These are phyloP conservation scores for Chondrus crispus DNA, from an alignment of 23 red algal genomes.

Conservation along the genomic window DNA sequence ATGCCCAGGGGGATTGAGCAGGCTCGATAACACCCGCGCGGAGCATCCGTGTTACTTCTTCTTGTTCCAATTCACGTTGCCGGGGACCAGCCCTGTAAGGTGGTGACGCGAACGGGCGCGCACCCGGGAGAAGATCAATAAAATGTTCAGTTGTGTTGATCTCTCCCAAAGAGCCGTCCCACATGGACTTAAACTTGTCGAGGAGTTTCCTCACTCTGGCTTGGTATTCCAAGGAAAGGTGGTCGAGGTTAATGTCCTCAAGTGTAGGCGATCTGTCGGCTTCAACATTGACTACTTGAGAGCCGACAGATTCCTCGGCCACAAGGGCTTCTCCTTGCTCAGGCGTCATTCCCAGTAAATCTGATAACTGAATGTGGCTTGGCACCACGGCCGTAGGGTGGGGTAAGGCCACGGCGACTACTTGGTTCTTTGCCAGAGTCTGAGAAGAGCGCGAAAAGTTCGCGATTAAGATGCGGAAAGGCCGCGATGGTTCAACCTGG, in stretches of 20 bases:
- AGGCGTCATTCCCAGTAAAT: not conserved
- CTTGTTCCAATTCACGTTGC: not conserved
- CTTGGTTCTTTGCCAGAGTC: not conserved
- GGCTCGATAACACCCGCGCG: not conserved
- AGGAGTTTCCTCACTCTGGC: not conserved
- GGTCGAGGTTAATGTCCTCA: not conserved
- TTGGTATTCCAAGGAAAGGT: not conserved
- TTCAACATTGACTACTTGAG: no score
- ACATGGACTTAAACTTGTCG: not conserved
- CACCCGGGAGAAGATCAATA: constrained; percentile 4
- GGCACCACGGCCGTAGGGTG: not conserved
- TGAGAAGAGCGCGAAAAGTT: not conserved
- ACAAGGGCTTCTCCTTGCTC: not conserved
- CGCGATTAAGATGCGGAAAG: not conserved
- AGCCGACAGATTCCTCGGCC: not conserved
- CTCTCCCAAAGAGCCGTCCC: not conserved
- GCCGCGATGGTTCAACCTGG: not conserved
- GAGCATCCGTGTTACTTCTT: constrained; percentile 6
- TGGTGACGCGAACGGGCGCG: not conserved
- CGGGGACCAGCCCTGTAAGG: not conserved
- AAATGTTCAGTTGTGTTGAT: not conserved
- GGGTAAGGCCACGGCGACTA: not conserved
- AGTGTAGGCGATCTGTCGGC: not conserved
- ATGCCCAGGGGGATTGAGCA: not conserved
- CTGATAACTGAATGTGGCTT: not conserved